Evolutionary conservation across 768 basidiomycete species (phyloP).

Genomic region (Russula compacta): DNA sequence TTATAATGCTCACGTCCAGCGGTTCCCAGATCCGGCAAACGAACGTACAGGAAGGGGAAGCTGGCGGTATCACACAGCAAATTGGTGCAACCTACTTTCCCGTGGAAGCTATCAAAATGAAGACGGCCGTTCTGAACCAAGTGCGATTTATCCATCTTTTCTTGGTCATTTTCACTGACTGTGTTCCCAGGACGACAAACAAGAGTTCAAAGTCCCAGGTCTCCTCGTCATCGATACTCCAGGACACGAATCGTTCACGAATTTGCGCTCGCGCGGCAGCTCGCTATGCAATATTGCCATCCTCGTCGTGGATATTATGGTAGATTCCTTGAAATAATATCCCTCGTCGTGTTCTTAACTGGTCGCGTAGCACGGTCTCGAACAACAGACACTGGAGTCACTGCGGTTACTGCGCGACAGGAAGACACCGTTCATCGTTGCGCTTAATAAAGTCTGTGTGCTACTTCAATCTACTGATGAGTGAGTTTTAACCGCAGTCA

Average conservation of each 20-base stretch:
- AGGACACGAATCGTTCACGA: slow-evolving; percentile 98
- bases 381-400: slow-evolving; percentile 97
- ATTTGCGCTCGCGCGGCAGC: slow-evolving; percentile 89
- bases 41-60: slow-evolving; percentile 98
- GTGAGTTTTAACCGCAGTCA: slow-evolving; percentile 26
- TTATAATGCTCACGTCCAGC: not conserved
- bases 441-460: slow-evolving; percentile 72
- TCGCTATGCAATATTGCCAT: slow-evolving; percentile 98
- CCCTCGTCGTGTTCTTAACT: not conserved
- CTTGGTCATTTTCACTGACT: not conserved
- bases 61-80: slow-evolving; percentile 98
- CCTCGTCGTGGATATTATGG: slow-evolving; percentile 97
- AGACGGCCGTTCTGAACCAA: slow-evolving; percentile 90
- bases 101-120: slow-evolving; percentile 83
- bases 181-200: slow-evolving; percentile 49
- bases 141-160: slow-evolving; percentile 30
- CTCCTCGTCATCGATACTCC: slow-evolving; percentile 96
- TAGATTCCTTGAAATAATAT: slow-evolving; percentile 27
- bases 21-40: slow-evolving; percentile 87
- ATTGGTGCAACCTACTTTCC: slow-evolving; percentile 99
- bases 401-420: slow-evolving; percentile 82
- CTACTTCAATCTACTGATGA: not conserved
- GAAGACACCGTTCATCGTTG: slow-evolving; percentile 98
- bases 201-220: slow-evolving; percentile 96
- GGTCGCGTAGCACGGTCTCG: slow-evolving; percentile 73